Percentiles rank a stretch among this genome's conserved stretches.
Evolutionary conservation across 148 eudicot species (phyloP).

Genomic region (Nyssa sinensis): DNA sequence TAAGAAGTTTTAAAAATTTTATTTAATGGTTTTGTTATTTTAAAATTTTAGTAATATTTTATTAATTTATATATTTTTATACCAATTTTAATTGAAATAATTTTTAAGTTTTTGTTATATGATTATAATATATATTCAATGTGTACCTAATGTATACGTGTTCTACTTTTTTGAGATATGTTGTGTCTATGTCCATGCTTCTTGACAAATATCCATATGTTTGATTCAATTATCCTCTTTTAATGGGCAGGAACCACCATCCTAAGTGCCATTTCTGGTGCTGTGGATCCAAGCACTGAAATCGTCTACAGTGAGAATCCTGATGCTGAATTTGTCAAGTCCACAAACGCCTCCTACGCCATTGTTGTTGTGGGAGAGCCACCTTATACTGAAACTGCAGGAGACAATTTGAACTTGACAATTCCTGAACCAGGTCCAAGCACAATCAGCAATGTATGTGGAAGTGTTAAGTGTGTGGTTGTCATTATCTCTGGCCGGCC

Average conservation of each 20-base stretch:
- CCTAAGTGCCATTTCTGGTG: constrained; percentile 11
- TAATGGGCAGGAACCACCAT: constrained; percentile 28
- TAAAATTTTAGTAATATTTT: too few species aligned
- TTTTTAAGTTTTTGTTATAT: too few species aligned
- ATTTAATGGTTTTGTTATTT: too few species aligned
- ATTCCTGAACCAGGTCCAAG: constrained; percentile 35
- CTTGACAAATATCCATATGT: too few species aligned
- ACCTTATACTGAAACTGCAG: constrained; percentile 45
- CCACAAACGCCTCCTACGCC: constrained; percentile 43
- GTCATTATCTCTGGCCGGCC: constrained; percentile 56
- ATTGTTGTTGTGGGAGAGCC: constrained; percentile 62
- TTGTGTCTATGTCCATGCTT: too few species aligned
- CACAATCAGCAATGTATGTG: constrained; percentile 37
- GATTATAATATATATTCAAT: too few species aligned
- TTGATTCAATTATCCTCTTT: background rate
- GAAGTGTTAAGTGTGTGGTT: constrained; percentile 37
- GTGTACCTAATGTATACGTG: too few species aligned
- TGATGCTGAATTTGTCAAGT: constrained; percentile 23
- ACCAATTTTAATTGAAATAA: too few species aligned
- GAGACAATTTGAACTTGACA: constrained; percentile 44
- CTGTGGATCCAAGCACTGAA: constrained; percentile 38
- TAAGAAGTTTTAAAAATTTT: too few species aligned
- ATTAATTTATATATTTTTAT: too few species aligned
- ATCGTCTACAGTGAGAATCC: constrained; percentile 39
- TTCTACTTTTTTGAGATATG: too few species aligned